Conservation (phyloP, 2,329 filamentous ascomycete genomes). For the Aspergillus chevalieri region DNA sequence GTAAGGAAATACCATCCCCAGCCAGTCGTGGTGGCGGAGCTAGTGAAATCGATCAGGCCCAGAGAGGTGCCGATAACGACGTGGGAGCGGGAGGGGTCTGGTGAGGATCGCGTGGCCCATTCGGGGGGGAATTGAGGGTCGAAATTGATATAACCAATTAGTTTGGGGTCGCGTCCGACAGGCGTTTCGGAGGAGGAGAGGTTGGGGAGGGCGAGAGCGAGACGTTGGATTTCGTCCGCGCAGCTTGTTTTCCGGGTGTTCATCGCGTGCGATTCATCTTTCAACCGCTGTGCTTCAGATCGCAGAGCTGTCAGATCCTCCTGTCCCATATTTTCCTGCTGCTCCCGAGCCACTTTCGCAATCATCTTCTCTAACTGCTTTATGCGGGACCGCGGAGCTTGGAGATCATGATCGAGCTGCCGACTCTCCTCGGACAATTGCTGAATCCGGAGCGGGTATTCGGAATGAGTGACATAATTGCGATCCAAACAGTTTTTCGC, state of each 20-base stretch:
- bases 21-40: slow-evolving; percentile 72
- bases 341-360: slow-evolving; percentile 25
- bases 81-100: slow-evolving; percentile 56
- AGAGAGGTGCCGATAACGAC: slow-evolving; percentile 80
- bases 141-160: slow-evolving; percentile 75
- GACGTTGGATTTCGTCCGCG: slow-evolving; percentile 59
- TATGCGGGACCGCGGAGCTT: slow-evolving; percentile 36
- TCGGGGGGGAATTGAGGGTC: slow-evolving; percentile 44
- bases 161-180: slow-evolving; percentile 55
- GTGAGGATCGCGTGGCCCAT: slow-evolving; percentile 17
- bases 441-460: slow-evolving; percentile 49
- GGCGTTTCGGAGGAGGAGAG: slow-evolving; percentile 74
- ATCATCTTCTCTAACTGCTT: slow-evolving; percentile 41
- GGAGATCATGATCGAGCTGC: slow-evolving; percentile 35
- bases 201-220: slow-evolving; percentile 79
- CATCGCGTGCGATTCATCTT: slow-evolving; percentile 30
- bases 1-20: slow-evolving; percentile 98
- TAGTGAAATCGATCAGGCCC: slow-evolving; percentile 84
- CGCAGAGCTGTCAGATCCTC: slow-evolving; percentile 24
- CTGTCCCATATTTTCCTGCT: slow-evolving; percentile 9
- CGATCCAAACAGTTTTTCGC: slow-evolving; percentile 75
- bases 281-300: slow-evolving; percentile 34
- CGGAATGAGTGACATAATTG: slow-evolving; percentile 62
- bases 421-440: slow-evolving; percentile 33
- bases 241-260: slow-evolving; percentile 25